phyloP scores from a whole-genome alignment of 2,329 filamentous ascomycete species.

The Scortechinia acanthostroma region DNA sequence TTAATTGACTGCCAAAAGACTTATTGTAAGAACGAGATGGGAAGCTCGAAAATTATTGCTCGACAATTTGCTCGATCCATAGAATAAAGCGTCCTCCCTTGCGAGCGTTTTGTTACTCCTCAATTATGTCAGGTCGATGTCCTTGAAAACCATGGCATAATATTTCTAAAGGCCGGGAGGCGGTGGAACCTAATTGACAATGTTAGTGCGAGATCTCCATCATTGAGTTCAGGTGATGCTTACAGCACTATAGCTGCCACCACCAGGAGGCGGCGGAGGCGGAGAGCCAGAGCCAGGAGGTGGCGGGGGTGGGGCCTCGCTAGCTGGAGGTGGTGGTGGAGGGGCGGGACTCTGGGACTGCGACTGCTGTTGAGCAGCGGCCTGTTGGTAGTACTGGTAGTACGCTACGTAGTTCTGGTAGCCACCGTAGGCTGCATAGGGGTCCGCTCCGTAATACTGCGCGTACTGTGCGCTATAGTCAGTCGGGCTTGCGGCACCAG shows the following conservation, averaged over 20 bases:
- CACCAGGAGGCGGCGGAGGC: conserved; percentile 34
- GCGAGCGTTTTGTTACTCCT: too few relatives aligned
- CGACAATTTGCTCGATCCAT: too few relatives aligned
- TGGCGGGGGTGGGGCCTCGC: conserved; percentile 47
- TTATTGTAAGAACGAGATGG: too few relatives aligned
- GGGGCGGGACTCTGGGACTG: conserved; percentile 38
- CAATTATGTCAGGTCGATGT: too few relatives aligned
- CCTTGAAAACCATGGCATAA: conserved; percentile 1
- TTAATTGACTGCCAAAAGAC: too few relatives aligned
- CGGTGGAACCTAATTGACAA: conserved; percentile 38
- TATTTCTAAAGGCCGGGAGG: conserved; percentile 43
- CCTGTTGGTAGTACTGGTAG: conserved; percentile 66
- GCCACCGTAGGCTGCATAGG: conserved; percentile 85
- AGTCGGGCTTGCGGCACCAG: conserved; percentile 11
- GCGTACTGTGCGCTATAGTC: conserved; percentile 80
- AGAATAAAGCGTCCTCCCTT: too few relatives aligned
- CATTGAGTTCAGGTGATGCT: conserved; percentile 18
- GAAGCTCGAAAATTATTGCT: too few relatives aligned
- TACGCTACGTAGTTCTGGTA: conserved; percentile 37
- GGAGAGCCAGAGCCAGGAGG: conserved; percentile 20
- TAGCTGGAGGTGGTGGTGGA: conserved; percentile 51
- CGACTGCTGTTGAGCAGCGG: conserved; percentile 32
- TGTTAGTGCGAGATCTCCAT: background rate
- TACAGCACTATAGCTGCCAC: conserved; percentile 57
- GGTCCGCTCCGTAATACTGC: conserved; percentile 74